A percentile compares a stretch with the other conserved stretches of the same genome.
phyloP scores from a whole-genome alignment of 345 rosid species.

The Populus pruinosa region DNA sequence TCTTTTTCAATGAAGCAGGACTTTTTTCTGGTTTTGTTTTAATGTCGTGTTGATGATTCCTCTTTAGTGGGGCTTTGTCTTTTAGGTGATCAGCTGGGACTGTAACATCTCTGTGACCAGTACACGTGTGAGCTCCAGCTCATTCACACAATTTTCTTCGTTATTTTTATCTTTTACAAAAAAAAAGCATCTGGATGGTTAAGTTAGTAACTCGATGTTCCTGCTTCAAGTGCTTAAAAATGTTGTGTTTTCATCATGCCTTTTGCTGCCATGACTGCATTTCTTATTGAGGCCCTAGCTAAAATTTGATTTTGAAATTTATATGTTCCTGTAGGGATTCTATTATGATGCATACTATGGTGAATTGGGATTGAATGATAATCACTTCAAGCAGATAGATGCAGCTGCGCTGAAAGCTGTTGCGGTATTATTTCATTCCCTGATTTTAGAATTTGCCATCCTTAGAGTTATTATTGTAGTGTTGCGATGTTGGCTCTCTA shows the following conservation, averaged over 20 bases:
- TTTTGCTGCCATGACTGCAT: not conserved
- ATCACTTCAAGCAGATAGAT: slow-evolving; percentile 76
- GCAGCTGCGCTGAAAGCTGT: slow-evolving; percentile 67
- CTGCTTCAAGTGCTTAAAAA: not conserved
- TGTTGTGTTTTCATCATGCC: not conserved
- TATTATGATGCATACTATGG: slow-evolving; percentile 96
- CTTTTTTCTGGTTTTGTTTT: not conserved
- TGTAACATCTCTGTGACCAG: not conserved
- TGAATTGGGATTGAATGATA: slow-evolving; percentile 79
- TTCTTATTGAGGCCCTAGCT: not conserved
- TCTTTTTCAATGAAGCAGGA: not conserved
- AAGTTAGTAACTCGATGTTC: not conserved
- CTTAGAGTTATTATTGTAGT: not conserved
- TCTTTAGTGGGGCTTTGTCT: not conserved
- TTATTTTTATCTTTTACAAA: not conserved
- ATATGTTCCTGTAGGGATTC: slow-evolving; percentile 65
- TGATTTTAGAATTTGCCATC: not conserved
- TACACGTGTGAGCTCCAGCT: not conserved
- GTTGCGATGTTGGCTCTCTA: not conserved
- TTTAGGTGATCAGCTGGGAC: not conserved
- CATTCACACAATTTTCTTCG: not conserved
- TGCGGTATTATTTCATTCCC: slow-evolving; percentile 46
- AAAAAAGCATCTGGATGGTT: not conserved
- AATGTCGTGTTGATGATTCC: not conserved
- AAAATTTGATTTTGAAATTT: slow-evolving; percentile 6